phyloP scores from a whole-genome alignment of 2,329 filamentous ascomycete species.

The Calonectria montana region DNA sequence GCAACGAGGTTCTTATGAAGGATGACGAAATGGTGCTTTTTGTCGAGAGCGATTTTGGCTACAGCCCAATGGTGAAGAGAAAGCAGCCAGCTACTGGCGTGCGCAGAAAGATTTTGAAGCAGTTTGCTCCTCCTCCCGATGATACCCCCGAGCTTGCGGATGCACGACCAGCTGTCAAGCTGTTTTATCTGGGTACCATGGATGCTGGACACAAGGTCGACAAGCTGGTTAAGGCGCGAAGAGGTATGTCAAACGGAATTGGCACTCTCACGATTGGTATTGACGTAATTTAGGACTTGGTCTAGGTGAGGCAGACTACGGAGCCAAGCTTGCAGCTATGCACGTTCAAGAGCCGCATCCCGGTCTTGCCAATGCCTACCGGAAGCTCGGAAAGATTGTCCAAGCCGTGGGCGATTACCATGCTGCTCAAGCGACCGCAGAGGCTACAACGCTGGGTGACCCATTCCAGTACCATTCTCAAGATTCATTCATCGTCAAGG shows the following conservation, averaged over 20 bases:
- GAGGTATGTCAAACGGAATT: slow-evolving; percentile 70
- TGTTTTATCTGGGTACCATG: slow-evolving; percentile 96
- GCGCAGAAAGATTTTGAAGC: slow-evolving; percentile 94
- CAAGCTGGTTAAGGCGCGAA: slow-evolving; percentile 88
- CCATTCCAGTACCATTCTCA: slow-evolving; percentile 94
- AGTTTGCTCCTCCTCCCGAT: slow-evolving; percentile 96
- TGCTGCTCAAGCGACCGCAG: slow-evolving; percentile 94
- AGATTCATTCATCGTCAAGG: slow-evolving; percentile 97
- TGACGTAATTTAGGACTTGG: slow-evolving; percentile 76
- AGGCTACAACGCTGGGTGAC: slow-evolving; percentile 94
- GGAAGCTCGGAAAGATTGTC: slow-evolving; percentile 93
- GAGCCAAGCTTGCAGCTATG: slow-evolving; percentile 88
- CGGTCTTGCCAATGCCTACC: slow-evolving; percentile 89
- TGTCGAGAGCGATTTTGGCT: slow-evolving; percentile 98
- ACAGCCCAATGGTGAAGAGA: slow-evolving; percentile 93
- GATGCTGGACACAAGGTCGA: slow-evolving; percentile 98
- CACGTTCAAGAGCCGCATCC: slow-evolving; percentile 90
- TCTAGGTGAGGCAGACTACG: slow-evolving; percentile 91
- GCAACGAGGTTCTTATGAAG: slow-evolving; percentile 90
- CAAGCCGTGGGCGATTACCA: slow-evolving; percentile 96
- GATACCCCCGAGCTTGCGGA: slow-evolving; percentile 95
- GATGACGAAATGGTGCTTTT: slow-evolving; percentile 99
- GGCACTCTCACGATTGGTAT: slow-evolving; percentile 2
- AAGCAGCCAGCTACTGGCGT: slow-evolving; percentile 98
- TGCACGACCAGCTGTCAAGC: slow-evolving; percentile 89